Base-by-base conservation (phyloP, 306 rosid genomes). In the Citrullus colocynthis region DNA sequence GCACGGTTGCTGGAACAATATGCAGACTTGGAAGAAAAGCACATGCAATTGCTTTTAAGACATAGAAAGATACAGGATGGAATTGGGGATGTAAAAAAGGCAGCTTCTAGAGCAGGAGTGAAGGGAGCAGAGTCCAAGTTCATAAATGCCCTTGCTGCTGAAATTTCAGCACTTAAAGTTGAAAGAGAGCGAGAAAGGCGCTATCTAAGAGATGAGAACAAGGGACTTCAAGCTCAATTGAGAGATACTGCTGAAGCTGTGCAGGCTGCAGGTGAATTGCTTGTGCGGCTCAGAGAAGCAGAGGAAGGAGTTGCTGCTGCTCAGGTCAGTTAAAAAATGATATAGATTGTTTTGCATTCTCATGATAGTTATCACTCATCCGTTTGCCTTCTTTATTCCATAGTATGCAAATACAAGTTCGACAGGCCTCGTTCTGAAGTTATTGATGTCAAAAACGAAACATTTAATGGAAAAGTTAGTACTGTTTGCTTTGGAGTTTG, bases 11-110 rank as follows among this genome's bases (percentile, higher is more conserved):
- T 96, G 75, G 99, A 96, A 71, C 94, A 89, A 77, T 96, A 91
- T 83, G 99, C 97, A 49, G 99, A 96, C 86, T 90, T 96, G 91
- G 97, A 96, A 88, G 99, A 96, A 90, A 90, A 90, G 58, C 98
- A 92, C 62, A 89, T 93, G 86, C 90, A 91, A 14, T 78, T 96
- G 81, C 96, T 93, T 81, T 87, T 87, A 66, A 91, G 98, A 90
- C 93, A 96, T 76, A 86, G 98, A 82, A 91, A 78, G 83, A 96
- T 96, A 56, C 92, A 72, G 81, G 93, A 91, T 73, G 99, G 99
- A 81, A 88, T 88, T 70, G 97, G 87, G 55, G 98, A 96, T 84
- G 99, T 96, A 75, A 93, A 91, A 85, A 93, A 88, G 88, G 96
- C 99, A 81, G 96, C 98, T 74, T 82, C 97, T 32, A 93, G 85